Evolutionary conservation across 371 early-diverging fungal species (phyloP).

Genomic region (Apophysomyces trapeziformis): DNA sequence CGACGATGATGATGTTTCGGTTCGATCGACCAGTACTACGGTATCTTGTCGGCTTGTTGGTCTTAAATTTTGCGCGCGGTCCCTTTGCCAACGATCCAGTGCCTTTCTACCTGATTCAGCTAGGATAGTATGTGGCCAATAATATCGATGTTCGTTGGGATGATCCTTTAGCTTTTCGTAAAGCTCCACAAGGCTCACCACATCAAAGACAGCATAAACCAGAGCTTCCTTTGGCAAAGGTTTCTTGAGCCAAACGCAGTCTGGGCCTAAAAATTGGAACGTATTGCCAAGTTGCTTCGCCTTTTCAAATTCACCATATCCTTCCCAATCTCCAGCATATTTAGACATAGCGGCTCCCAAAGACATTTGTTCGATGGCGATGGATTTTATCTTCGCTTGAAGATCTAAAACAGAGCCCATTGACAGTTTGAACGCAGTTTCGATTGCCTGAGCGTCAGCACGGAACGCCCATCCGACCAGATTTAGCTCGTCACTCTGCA

Average conservation of each 20-base stretch:
- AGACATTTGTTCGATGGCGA: slow-evolving; percentile 34
- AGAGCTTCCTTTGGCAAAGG: slow-evolving; percentile 46
- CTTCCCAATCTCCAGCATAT: slow-evolving; percentile 38
- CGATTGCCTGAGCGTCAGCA: slow-evolving; percentile 47
- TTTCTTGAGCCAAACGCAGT: slow-evolving; percentile 43
- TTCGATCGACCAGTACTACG: background rate
- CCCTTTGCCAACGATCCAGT: slow-evolving; percentile 25
- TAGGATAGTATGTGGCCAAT: slow-evolving; percentile 35
- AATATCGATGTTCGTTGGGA: slow-evolving; percentile 10
- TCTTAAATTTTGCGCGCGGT: slow-evolving; percentile 13
- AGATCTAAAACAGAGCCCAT: slow-evolving; percentile 39
- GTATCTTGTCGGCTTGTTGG: background rate
- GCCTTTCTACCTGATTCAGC: slow-evolving; percentile 17
- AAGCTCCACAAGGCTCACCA: slow-evolving; percentile 39
- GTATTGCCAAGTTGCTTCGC: slow-evolving; percentile 33
- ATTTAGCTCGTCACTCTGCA: slow-evolving; percentile 11
- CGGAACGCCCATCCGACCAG: slow-evolving; percentile 46
- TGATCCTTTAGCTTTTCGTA: slow-evolving; percentile 20
- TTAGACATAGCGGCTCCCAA: slow-evolving; percentile 31
- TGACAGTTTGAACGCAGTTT: slow-evolving; percentile 26
- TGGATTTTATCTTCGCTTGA: slow-evolving; percentile 34
- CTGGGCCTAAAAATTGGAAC: slow-evolving; percentile 32
- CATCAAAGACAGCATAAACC: slow-evolving; percentile 53
- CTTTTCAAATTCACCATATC: slow-evolving; percentile 32
- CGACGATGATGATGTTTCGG: background rate